phyloP scores from a whole-genome alignment of 768 basidiomycete genomes.

The Asterophora lycoperdoides region DNA sequence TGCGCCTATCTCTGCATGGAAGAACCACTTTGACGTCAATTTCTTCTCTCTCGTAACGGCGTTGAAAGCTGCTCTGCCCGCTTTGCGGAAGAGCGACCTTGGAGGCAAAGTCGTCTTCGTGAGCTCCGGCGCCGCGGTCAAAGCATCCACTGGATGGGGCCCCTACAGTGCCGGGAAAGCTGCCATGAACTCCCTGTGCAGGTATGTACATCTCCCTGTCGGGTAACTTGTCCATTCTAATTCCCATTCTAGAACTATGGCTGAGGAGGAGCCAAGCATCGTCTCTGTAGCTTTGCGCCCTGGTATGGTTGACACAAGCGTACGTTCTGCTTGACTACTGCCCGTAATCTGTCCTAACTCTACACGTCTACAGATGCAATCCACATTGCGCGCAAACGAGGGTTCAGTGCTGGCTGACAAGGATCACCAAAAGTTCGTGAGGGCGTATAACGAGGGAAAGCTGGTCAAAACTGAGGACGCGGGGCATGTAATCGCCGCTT shows the following conservation, averaged over 20 bases:
- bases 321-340: constrained; percentile 31
- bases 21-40: constrained; percentile 75
- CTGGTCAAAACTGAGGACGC: constrained; percentile 72
- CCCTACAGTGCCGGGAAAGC: constrained; percentile 84
- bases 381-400: constrained; percentile 46
- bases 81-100: constrained; percentile 53
- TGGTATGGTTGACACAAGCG: constrained; percentile 82
- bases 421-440: constrained; percentile 56
- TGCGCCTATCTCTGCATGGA: constrained; percentile 57
- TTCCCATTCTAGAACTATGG: constrained; percentile 58
- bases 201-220: constrained; percentile 36
- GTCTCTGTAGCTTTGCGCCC: constrained; percentile 77
- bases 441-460: constrained; percentile 56
- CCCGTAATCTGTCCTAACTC: not conserved
- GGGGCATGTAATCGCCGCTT: constrained; percentile 74
- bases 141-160: constrained; percentile 67
- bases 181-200: constrained; percentile 81
- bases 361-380: constrained; percentile 70
- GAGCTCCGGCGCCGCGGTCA: constrained; percentile 80
- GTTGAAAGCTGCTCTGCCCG: constrained; percentile 62
- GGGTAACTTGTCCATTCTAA: not conserved
- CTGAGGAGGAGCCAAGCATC: constrained; percentile 76
- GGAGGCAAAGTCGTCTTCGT: constrained; percentile 75
- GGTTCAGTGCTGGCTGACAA: constrained; percentile 47
- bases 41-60: constrained; percentile 80